Conservation (phyloP, 2,329 filamentous ascomycete genomes). For the Gyromitra esculenta region DNA sequence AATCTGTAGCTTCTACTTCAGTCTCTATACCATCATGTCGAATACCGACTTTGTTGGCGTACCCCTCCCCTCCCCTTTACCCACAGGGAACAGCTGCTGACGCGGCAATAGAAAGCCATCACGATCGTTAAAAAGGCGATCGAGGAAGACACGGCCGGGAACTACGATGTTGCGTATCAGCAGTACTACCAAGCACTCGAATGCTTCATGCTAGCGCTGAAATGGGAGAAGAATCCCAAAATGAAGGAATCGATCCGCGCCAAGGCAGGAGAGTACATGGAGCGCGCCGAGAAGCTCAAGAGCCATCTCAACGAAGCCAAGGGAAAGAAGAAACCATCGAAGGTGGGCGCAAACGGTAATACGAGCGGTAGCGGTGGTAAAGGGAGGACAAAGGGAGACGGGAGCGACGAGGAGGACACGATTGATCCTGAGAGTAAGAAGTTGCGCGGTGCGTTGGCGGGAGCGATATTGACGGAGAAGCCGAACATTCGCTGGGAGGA, state of each 20-base stretch:
- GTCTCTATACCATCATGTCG: slow-evolving; percentile 71
- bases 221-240: slow-evolving; percentile 99
- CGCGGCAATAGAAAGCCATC: slow-evolving; percentile 74
- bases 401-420: slow-evolving; percentile 68
- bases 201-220: slow-evolving; percentile 97
- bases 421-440: slow-evolving; percentile 94
- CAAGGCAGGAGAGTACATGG: slow-evolving; percentile 97
- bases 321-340: slow-evolving; percentile 65
- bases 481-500: slow-evolving; percentile 99
- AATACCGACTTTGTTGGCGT: slow-evolving; percentile 91
- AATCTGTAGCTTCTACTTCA: neutral
- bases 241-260: slow-evolving; percentile 97
- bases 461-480: slow-evolving; percentile 92
- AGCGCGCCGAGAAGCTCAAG: slow-evolving; percentile 97
- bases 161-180: slow-evolving; percentile 97
- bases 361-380: slow-evolving; percentile 62
- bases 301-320: slow-evolving; percentile 82
- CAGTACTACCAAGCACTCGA: slow-evolving; percentile 95
- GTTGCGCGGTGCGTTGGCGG: slow-evolving; percentile 85
- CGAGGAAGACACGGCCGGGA: slow-evolving; percentile 90
- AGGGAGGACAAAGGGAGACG: slow-evolving; percentile 12
- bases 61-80: neutral
- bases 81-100: slow-evolving; percentile 1
- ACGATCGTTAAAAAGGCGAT: slow-evolving; percentile 97
- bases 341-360: slow-evolving; percentile 65